Conservation (phyloP, 1,284 basidiomycete species). For the Ceratobasidium sp. region DNA sequence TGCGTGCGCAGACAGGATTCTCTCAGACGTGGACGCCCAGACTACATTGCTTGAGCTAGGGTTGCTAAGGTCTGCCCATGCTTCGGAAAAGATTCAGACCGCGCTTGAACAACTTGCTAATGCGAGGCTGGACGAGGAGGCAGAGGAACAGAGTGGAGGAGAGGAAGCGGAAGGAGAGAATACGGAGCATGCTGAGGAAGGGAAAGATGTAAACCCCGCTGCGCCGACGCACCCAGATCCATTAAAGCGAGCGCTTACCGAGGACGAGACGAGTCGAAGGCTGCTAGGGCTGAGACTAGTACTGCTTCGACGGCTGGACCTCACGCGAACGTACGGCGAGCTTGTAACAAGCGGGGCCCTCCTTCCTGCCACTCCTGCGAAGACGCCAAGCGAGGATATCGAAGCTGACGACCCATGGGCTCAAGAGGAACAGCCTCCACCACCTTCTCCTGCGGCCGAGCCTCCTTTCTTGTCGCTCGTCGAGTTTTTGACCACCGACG, state of each 20-base stretch:
- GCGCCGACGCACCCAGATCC: slow-evolving; percentile 4
- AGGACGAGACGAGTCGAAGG: slow-evolving; percentile 32
- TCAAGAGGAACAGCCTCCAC: slow-evolving; percentile 56
- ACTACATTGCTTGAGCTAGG: slow-evolving; percentile 69
- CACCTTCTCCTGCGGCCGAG: slow-evolving; percentile 49
- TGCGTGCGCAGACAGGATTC: slow-evolving; percentile 73
- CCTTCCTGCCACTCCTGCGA: neutral
- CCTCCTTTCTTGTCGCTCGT: slow-evolving; percentile 65
- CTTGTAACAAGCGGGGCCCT: neutral
- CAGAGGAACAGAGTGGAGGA: slow-evolving; percentile 32
- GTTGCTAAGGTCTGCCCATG: slow-evolving; percentile 64
- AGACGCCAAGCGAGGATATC: slow-evolving; percentile 58
- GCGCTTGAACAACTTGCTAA: slow-evolving; percentile 49
- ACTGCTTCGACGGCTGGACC: slow-evolving; percentile 70
- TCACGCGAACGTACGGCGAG: slow-evolving; percentile 69
- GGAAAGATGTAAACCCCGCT: slow-evolving; percentile 21
- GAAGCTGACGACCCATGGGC: slow-evolving; percentile 85
- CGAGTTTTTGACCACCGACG: slow-evolving; percentile 69
- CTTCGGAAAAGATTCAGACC: slow-evolving; percentile 61
- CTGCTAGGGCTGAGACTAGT: slow-evolving; percentile 48
- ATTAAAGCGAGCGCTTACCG: slow-evolving; percentile 27
- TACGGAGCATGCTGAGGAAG: slow-evolving; percentile 48
- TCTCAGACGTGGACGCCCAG: slow-evolving; percentile 67
- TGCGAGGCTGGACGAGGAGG: slow-evolving; percentile 45
- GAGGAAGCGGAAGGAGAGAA: slow-evolving; percentile 45